Conservation (phyloP, 176 grass and related monocot genomes). For the Sorghum bicolor region DNA sequence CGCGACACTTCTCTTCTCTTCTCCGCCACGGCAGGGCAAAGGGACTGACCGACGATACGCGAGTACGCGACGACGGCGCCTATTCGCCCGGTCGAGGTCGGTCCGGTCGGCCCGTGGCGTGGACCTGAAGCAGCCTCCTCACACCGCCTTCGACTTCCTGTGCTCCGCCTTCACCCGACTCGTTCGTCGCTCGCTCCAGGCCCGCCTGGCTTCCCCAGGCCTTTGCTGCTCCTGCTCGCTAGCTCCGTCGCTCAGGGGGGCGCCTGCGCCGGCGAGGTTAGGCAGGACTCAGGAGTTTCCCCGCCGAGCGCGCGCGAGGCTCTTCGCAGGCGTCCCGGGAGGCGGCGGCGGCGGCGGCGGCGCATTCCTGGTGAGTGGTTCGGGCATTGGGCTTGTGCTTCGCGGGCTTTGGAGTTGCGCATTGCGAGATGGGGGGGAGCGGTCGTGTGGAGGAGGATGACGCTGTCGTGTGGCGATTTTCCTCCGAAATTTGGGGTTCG, state of each 20-base stretch:
- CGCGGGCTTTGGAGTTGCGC: no score
- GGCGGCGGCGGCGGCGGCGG: no score
- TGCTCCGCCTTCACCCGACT: not conserved
- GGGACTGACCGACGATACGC: no score
- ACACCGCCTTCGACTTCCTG: not conserved
- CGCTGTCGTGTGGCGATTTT: no score
- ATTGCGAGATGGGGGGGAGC: no score
- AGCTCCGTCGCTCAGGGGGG: not conserved
- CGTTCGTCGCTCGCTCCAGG: not conserved
- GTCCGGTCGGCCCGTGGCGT: conserved; percentile 38
- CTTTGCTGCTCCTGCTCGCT: not conserved
- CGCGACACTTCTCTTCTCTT: conserved; percentile 17
- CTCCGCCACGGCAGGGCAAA: conserved; percentile 1
- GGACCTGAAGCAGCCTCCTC: conserved; percentile 27
- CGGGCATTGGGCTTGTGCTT: no score
- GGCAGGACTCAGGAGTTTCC: not conserved
- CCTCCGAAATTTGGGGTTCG: no score
- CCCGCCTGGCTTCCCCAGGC: no score
- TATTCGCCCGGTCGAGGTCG: not conserved
- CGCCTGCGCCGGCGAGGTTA: not conserved
- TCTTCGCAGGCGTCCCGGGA: no score
- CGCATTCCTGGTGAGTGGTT: no score
- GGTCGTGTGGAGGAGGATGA: no score
- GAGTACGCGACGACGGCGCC: not conserved
- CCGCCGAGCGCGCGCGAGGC: no score